Evolutionary conservation across 768 basidiomycete genomes (phyloP).

Genomic region (Leccinum incarnatum): DNA sequence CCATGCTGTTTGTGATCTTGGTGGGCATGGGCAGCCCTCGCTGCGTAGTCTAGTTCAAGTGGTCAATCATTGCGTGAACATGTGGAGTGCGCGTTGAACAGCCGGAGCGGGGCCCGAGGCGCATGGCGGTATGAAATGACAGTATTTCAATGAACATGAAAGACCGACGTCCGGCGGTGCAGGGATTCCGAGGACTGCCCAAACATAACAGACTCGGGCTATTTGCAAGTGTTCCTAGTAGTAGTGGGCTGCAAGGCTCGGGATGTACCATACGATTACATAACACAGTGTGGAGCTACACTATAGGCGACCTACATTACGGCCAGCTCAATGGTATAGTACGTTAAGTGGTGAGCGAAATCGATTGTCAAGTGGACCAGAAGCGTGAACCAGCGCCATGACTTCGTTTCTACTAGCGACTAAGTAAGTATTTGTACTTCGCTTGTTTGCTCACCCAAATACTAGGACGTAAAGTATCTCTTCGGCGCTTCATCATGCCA

Average conservation of each 20-base stretch:
- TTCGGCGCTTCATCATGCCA: background rate
- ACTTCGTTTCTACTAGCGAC: background rate
- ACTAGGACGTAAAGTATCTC: background rate
- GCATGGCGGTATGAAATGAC: constrained; percentile 20
- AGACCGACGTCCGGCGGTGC: constrained; percentile 10
- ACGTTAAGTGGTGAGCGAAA: background rate
- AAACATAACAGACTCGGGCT: background rate
- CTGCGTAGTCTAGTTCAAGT: constrained; percentile 25
- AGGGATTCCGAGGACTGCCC: constrained; percentile 4
- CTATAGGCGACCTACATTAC: background rate
- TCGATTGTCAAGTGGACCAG: background rate
- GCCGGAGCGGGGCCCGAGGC: constrained; percentile 27
- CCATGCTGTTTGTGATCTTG: constrained; percentile 21
- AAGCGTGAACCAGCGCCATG: background rate
- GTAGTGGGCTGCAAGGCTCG: background rate
- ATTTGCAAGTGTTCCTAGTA: background rate
- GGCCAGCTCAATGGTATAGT: background rate
- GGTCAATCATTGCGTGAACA: constrained; percentile 29
- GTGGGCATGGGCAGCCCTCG: constrained; percentile 25
- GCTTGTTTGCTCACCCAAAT: background rate
- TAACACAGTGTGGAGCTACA: constrained; percentile 4
- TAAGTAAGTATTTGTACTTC: background rate
- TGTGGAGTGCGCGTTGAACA: constrained; percentile 34
- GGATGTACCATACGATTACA: constrained; percentile 6
- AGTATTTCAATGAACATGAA: constrained; percentile 16